These are phyloP conservation scores for Suillus alpinus DNA, from an alignment of 768 basidiomycete genomes.

Conservation along the genomic window DNA sequence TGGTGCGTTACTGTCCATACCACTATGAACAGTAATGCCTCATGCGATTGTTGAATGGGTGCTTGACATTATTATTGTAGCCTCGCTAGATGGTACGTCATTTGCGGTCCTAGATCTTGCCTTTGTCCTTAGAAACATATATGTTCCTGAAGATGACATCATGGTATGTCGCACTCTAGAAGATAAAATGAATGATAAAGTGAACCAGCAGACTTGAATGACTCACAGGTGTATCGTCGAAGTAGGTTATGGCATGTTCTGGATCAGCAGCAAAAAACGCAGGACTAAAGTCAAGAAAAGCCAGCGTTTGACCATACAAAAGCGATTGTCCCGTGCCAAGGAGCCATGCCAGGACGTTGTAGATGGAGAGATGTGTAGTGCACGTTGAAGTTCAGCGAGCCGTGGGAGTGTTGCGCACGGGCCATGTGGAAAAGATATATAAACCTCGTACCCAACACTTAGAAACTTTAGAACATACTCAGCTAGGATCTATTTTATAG, in stretches of 20 bases:
- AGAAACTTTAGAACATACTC: constrained; percentile 67
- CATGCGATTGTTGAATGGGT: constrained; percentile 79
- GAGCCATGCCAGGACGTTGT: constrained; percentile 22
- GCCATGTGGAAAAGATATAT: constrained; percentile 35
- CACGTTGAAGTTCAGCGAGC: no score
- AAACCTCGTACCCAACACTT: constrained; percentile 12
- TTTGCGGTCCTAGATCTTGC: constrained; percentile 61
- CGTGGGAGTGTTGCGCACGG: constrained; percentile 22
- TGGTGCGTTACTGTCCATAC: no score
- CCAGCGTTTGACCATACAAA: constrained; percentile 21
- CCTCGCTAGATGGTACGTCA: constrained; percentile 55
- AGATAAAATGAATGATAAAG: neutral
- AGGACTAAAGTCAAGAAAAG: constrained; percentile 20
- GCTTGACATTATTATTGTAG: constrained; percentile 75
- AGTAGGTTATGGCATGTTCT: constrained; percentile 46
- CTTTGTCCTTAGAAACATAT: constrained; percentile 83
- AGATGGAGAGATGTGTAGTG: no score
- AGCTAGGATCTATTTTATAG: constrained; percentile 80
- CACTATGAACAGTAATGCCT: constrained; percentile 40
- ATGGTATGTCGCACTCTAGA: constrained; percentile 71
- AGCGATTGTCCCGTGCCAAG: constrained; percentile 23
- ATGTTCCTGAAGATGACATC: constrained; percentile 68
- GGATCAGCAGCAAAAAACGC: constrained; percentile 42
- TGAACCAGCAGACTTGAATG: constrained; percentile 8
- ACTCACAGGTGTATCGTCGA: constrained; percentile 77